A percentile compares a stretch with the other conserved stretches of the same genome.
phyloP scores from a whole-genome alignment of 1,139 yeast species.

The Pichia sorboxylosa region DNA sequence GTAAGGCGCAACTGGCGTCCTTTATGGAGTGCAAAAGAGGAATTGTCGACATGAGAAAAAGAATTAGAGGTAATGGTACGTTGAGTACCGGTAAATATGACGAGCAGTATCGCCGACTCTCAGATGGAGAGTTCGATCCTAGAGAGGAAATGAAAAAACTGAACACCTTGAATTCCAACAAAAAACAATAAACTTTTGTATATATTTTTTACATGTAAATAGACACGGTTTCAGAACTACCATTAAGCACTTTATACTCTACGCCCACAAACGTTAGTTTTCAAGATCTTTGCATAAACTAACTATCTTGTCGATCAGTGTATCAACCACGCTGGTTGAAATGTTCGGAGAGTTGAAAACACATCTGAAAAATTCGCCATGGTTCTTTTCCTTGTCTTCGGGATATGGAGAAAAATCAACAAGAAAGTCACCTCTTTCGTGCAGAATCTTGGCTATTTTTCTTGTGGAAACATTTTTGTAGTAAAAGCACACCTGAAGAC shows the following conservation, averaged over 20 bases:
- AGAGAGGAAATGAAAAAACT: slow-evolving; percentile 66
- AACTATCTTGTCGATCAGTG: slow-evolving; percentile 27
- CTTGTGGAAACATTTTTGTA: slow-evolving; percentile 51
- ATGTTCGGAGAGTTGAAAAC: slow-evolving; percentile 69
- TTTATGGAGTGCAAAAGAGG: slow-evolving; percentile 85
- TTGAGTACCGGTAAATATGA: slow-evolving; percentile 86
- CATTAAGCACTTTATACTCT: too few relatives aligned
- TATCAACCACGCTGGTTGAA: slow-evolving; percentile 30
- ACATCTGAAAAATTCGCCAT: slow-evolving; percentile 76
- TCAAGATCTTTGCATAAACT: background rate
- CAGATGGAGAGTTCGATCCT: slow-evolving; percentile 72
- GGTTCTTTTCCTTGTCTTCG: slow-evolving; percentile 30
- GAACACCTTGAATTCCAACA: slow-evolving; percentile 36
- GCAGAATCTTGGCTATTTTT: slow-evolving; percentile 50
- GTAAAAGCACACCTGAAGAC: slow-evolving; percentile 77
- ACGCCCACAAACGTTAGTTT: background rate
- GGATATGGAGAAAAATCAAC: slow-evolving; percentile 78
- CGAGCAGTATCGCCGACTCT: slow-evolving; percentile 68
- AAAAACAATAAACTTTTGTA: slow-evolving; percentile 12
- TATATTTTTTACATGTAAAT: background rate
- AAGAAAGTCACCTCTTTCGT: slow-evolving; percentile 51
- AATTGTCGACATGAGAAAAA: slow-evolving; percentile 76
- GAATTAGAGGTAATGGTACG: slow-evolving; percentile 92
- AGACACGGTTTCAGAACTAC: too few relatives aligned
- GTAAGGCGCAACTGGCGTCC: slow-evolving; percentile 73